Percentiles rank a stretch among this genome's conserved stretches.
phyloP scores from a whole-genome alignment of 2,329 filamentous ascomycete genomes.

The Cadophora sp. region DNA sequence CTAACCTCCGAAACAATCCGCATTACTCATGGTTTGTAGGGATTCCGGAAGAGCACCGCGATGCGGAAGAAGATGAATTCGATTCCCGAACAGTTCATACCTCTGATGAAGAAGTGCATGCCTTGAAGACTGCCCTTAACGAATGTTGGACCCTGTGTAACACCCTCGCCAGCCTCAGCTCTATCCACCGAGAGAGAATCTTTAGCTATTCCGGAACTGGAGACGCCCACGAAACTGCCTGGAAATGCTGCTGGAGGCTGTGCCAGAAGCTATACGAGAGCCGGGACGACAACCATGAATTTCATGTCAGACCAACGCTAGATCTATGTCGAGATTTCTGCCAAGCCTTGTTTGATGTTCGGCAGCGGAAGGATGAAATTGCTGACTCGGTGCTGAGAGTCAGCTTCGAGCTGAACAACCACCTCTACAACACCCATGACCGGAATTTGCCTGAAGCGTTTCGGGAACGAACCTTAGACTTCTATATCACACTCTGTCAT shows the following conservation, averaged over 20 bases:
- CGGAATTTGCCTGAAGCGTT: conserved; percentile 84
- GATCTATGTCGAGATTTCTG: conserved; percentile 93
- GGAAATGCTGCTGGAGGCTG: conserved; percentile 92
- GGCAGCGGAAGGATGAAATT: conserved; percentile 77
- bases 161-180: conserved; percentile 84
- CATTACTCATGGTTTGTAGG: conserved; percentile 42
- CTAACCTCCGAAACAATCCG: conserved; percentile 18
- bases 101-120: conserved; percentile 67
- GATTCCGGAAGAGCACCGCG: conserved; percentile 50
- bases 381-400: conserved; percentile 88
- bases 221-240: conserved; percentile 84
- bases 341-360: conserved; percentile 86
- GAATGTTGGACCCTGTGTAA: conserved; percentile 97
- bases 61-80: conserved; percentile 60
- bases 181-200: conserved; percentile 79
- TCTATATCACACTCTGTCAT: conserved; percentile 93
- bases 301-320: conserved; percentile 75
- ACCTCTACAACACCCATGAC: conserved; percentile 92
- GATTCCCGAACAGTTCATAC: conserved; percentile 49
- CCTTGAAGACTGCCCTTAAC: conserved; percentile 77
- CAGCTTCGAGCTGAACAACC: conserved; percentile 94
- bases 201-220: conserved; percentile 78
- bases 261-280: conserved; percentile 90
- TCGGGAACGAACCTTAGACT: conserved; percentile 87
- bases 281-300: conserved; percentile 72